Base-by-base conservation (phyloP, 805 yeast species). In the Candida piceae region DNA sequence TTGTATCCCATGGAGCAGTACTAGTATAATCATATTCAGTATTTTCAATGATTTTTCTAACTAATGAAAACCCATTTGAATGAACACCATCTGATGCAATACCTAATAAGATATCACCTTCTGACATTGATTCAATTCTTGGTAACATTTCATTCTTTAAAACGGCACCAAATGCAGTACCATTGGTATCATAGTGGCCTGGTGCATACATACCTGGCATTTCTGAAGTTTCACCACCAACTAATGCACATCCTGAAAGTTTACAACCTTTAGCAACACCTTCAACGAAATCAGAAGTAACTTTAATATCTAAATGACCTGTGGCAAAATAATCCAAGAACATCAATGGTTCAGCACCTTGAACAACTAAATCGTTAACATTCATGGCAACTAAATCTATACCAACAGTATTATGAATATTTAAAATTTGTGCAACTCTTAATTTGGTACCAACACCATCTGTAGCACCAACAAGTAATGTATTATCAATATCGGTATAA, bases 401-500 rank as follows among this genome's bases (percentile, higher is more conserved):
- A 58, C 99, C 99, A 30, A 93, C 99, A n/a, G 98, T 90, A 59
- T 87, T 79, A 58, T 94, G 97, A 40, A 84, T 84, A 52, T 81
- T 70, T 66, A 89, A 72, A 47, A 77, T 78, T 67, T 93, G 97
- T 1, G 97, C 98, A 58, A 94, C 79, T 71, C 88, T 80, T 49
- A 93, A 76, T 66, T 93, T 93, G 42, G 98, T 90, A 49, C 99
- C 99, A 40, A 93, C 97, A 65, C 99, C 99, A 65, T 93, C 99
- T 32, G 99, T 93, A 41, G 98, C 97, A 41, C 93, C 96, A 29
- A 93, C 97, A 41, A 93, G 69, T 39, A 93, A 64, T n/a, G 87
- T 79, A 39, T 83, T 80, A 46, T 74, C 77, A 16, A 87, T 76
- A 49, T 79, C 78, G 32, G 63, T 60, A 64, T 80, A 93, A 6